Conservation (phyloP, 495 filamentous ascomycete species). For the Talaromyces thailandensis region DNA sequence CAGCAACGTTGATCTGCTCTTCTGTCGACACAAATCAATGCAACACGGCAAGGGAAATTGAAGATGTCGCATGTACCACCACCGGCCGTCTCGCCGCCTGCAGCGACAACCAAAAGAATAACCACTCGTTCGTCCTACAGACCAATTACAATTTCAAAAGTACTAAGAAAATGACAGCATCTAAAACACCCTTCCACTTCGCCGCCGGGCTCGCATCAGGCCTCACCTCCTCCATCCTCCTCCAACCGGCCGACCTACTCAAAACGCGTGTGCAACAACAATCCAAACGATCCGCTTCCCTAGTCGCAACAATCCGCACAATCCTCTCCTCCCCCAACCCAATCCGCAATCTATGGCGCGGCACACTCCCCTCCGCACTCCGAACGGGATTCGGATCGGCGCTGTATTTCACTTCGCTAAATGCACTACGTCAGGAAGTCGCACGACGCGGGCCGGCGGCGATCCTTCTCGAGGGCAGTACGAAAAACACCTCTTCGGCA, state of each 20-base stretch:
- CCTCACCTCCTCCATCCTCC: slow-evolving; percentile 74
- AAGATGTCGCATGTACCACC: not conserved
- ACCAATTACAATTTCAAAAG: not conserved
- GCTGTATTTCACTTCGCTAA: slow-evolving; percentile 87
- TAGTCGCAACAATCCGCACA: slow-evolving; percentile 59
- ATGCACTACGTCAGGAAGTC: slow-evolving; percentile 65
- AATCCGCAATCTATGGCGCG: slow-evolving; percentile 80
- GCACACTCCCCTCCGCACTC: slow-evolving; percentile 82
- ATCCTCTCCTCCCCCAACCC: slow-evolving; percentile 54
- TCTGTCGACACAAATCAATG: not conserved
- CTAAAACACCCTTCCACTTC: slow-evolving; percentile 67
- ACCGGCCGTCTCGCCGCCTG: not conserved
- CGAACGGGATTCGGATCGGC: slow-evolving; percentile 90
- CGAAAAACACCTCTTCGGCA: slow-evolving; percentile 46
- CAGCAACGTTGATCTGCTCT: not conserved
- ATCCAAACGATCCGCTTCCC: slow-evolving; percentile 49
- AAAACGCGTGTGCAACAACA: slow-evolving; percentile 88
- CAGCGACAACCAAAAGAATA: not conserved
- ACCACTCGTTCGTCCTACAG: not conserved
- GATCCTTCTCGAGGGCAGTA: slow-evolving; percentile 14
- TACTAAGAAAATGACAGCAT: slow-evolving; percentile 18
- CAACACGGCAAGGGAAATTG: not conserved
- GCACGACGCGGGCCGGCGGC: slow-evolving; percentile 30
- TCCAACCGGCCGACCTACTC: slow-evolving; percentile 93
- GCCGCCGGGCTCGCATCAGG: slow-evolving; percentile 81